phyloP scores from a whole-genome alignment of 148 eudicot species.

The Nepenthes mirabilis region DNA sequence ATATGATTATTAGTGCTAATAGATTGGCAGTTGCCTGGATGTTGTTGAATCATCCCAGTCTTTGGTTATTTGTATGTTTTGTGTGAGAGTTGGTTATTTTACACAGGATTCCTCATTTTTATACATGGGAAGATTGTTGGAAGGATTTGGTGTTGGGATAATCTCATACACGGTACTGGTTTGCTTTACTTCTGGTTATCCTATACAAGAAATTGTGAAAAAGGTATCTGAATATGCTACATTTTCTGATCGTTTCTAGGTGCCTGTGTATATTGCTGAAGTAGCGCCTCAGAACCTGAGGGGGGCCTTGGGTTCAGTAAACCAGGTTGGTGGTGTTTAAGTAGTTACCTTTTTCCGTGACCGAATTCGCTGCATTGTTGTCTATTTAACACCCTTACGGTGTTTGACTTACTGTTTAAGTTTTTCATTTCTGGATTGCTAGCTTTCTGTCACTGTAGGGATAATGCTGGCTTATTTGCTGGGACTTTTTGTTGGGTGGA shows the following conservation, averaged over 20 bases:
- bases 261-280: constrained; percentile 96
- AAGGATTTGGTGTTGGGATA: constrained; percentile 95
- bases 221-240: background rate
- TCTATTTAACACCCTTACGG: background rate
- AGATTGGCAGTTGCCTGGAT: background rate
- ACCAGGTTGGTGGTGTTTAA: constrained; percentile 48
- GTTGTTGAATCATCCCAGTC: background rate
- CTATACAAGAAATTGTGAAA: background rate
- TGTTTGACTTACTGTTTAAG: constrained; percentile 1
- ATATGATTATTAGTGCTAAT: constrained; percentile 1
- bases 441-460: constrained; percentile 94
- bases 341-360: background rate
- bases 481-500: constrained; percentile 85
- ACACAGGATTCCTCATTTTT: constrained; percentile 70
- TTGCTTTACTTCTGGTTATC: constrained; percentile 2
- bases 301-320: constrained; percentile 85
- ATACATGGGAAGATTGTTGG: constrained; percentile 89
- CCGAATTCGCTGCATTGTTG: background rate
- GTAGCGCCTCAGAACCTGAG: constrained; percentile 89
- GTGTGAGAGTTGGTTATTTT: background rate
- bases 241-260: constrained; percentile 26
- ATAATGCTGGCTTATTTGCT: constrained; percentile 84
- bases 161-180: constrained; percentile 69
- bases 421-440: constrained; percentile 9
- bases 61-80: background rate